Evolutionary conservation across 306 rosid genomes (phyloP), one percentile per base, ranked within the genome.

Genomic region (Gastrolobium villosum): DNA sequence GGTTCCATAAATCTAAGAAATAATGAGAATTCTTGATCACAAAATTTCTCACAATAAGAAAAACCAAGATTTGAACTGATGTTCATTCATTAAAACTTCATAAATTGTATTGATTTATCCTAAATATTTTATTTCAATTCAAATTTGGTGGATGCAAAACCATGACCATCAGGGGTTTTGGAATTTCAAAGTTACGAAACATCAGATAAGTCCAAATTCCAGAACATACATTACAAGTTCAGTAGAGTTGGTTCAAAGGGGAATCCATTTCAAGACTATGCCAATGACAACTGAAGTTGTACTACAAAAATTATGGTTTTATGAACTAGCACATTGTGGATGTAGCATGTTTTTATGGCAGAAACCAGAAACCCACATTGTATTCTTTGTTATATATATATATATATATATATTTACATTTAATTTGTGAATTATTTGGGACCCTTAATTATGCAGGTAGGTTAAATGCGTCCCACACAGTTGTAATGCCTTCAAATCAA

Each of bases 131-230:
- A 7, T 40, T 73, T 71, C 37, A 53, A 36, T 39, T 41, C 30
- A 13, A 37, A 39, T 11, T 57, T 53, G 45, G 39, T 30, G 68
- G 78, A 28, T 28, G 34, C 31, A n/a, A 73, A n/a, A 26, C 14
- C n/a, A 72, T 72, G 7, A 44, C 34, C 78, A 74, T 32, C 35
- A 15, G 67, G 15, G 44, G 44, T 43, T 59, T 59, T 32, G 57
- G 30, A 34, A 13, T 7, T 32, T 31, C 35, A 14, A 49, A 60
- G 48, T 44, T 46, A n/a, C 14, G 68, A 59, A 44, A 14, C 44
- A 43, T 43, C 45, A 34, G 4, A 44, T 34, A 61, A 75, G 60
- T 67, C 41, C 72, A 67, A 28, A 60, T 34, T 49, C 28, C 10
- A 32, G 46, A 66, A 74, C 40, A 68, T 10, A 69, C 63, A 46